These are phyloP conservation scores for Umbilicus rupestris DNA, from an alignment of 164 flowering plant genomes.

Conservation along the genomic window DNA sequence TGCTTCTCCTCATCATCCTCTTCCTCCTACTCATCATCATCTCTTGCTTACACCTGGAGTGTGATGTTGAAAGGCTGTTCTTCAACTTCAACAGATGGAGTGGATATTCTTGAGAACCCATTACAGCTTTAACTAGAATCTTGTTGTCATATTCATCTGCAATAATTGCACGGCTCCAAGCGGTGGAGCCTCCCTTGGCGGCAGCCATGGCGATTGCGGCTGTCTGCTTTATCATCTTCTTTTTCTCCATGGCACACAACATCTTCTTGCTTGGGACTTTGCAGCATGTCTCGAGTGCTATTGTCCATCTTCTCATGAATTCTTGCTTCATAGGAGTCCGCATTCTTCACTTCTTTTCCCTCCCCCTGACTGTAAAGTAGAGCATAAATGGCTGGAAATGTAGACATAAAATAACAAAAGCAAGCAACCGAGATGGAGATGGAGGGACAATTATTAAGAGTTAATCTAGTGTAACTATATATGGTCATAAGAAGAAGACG, in stretches of 20 bases:
- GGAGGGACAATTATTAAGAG: no score
- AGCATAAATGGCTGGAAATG: no score
- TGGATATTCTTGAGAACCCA: conserved; percentile 18
- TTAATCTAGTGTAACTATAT: no score
- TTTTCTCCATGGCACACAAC: conserved; percentile 45
- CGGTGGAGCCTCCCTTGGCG: conserved; percentile 29
- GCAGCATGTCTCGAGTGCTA: conserved; percentile 30
- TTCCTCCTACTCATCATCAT: conserved; percentile 16
- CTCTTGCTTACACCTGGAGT: background rate
- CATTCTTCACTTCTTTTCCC: conserved; percentile 12
- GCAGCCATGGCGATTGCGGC: conserved; percentile 80
- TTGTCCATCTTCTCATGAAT: conserved; percentile 47
- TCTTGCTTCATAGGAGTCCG: conserved; percentile 30
- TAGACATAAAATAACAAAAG: no score
- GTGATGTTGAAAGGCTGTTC: background rate
- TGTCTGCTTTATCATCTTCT: conserved; percentile 50
- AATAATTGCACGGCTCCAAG: conserved; percentile 70
- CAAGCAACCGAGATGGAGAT: background rate
- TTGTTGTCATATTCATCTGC: conserved; percentile 21
- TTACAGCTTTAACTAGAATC: conserved; percentile 21
- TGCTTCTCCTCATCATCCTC: conserved; percentile 41
- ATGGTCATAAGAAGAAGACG: no score
- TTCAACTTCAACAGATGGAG: background rate
- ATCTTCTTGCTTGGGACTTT: conserved; percentile 12
- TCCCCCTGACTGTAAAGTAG: no score